phyloP scores from a whole-genome alignment of 1,139 yeast species.

The Pichia sp. region DNA sequence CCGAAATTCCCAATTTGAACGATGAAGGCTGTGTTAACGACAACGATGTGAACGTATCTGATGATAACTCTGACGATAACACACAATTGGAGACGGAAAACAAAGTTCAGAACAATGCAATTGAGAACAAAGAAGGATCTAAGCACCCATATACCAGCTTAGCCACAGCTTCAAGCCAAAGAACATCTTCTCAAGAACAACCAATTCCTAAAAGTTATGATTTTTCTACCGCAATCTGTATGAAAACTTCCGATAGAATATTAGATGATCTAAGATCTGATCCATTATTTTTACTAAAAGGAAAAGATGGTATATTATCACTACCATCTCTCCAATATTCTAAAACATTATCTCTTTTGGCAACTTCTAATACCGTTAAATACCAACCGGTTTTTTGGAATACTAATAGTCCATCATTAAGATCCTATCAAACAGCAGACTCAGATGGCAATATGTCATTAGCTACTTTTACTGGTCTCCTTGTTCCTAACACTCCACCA shows the following conservation, averaged over 20 bases:
- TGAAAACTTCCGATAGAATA: constrained; percentile 58
- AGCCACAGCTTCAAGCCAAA: no score
- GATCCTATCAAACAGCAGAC: constrained; percentile 3
- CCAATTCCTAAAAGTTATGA: constrained; percentile 7
- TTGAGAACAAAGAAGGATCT: background rate
- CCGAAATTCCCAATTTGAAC: background rate
- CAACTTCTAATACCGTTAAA: background rate
- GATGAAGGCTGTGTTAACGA: background rate
- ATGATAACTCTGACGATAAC: background rate
- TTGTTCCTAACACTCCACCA: constrained; percentile 19
- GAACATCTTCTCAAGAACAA: no score
- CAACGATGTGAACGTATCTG: background rate
- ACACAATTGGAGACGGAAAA: background rate
- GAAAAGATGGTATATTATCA: constrained; percentile 24
- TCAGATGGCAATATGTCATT: constrained; percentile 5
- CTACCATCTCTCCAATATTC: constrained; percentile 22
- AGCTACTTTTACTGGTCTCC: constrained; percentile 21
- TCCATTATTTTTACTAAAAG: constrained; percentile 26
- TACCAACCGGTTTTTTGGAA: constrained; percentile 14
- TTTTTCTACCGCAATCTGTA: constrained; percentile 10
- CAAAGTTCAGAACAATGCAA: background rate
- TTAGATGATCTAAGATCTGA: constrained; percentile 55
- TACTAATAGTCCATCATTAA: constrained; percentile 6
- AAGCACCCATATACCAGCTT: background rate
- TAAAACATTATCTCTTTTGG: constrained; percentile 2